Conservation (phyloP, 345 rosid species). For the Populus deltoides region DNA sequence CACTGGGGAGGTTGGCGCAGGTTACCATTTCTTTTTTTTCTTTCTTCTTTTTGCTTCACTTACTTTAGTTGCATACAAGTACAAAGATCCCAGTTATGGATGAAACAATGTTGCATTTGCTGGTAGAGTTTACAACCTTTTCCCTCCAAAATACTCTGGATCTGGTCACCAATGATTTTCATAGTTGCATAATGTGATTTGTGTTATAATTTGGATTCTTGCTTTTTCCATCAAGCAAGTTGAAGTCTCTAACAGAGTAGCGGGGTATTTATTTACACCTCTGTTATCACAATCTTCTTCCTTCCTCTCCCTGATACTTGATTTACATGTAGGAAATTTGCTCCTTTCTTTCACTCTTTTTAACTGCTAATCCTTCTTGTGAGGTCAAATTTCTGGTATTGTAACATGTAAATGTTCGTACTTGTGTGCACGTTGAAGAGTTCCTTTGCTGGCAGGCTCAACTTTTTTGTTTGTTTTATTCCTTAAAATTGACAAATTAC, state of each 20-base stretch:
- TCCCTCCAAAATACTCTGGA: neutral
- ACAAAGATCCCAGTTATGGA: neutral
- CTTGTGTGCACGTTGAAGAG: neutral
- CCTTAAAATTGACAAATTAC: neutral
- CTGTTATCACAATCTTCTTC: neutral
- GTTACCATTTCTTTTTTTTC: slow-evolving; percentile 33
- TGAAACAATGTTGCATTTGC: neutral
- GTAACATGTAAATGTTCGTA: neutral
- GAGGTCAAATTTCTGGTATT: neutral
- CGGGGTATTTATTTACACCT: neutral
- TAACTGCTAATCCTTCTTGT: neutral
- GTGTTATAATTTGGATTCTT: neutral
- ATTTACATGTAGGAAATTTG: neutral
- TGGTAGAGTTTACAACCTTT: neutral
- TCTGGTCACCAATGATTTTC: neutral
- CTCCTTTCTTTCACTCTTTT: neutral
- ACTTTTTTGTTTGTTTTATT: neutral
- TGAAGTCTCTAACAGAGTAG: neutral
- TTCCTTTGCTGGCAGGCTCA: neutral
- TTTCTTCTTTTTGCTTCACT: neutral
- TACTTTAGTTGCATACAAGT: neutral
- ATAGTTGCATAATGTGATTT: neutral
- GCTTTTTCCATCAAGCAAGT: neutral
- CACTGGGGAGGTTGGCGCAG: slow-evolving; percentile 99
- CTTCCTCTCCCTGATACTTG: neutral